Evolutionary conservation across 768 basidiomycete species (phyloP).

Genomic region (Lentinula edodes): DNA sequence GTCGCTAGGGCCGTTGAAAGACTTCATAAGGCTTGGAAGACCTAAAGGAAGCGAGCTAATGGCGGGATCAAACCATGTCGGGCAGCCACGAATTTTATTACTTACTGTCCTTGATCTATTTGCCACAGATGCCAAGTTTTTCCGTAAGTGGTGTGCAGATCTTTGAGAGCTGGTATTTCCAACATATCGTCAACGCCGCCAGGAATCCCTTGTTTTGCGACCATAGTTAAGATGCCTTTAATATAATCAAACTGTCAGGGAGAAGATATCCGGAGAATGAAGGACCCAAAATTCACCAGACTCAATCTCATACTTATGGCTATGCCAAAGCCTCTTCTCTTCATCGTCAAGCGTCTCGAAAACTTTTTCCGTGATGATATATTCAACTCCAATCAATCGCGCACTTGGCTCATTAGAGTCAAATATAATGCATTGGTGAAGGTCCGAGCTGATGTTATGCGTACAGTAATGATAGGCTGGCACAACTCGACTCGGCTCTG

Average conservation of each 20-base stretch:
- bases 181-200: background rate
- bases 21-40: slow-evolving; percentile 1
- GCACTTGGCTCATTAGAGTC: slow-evolving; percentile 36
- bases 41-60: background rate
- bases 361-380: slow-evolving; percentile 39
- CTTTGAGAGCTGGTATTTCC: slow-evolving; percentile 3
- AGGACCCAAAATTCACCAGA: slow-evolving; percentile 6
- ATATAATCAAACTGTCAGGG: no score
- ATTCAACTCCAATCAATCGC: slow-evolving; percentile 49
- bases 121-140: slow-evolving; percentile 7
- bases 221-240: slow-evolving; percentile 1
- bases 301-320: slow-evolving; percentile 41
- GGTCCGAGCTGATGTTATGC: slow-evolving; percentile 1
- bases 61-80: background rate
- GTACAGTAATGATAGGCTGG: slow-evolving; percentile 5
- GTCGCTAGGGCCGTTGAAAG: slow-evolving; percentile 1
- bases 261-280: background rate
- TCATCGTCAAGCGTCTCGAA: slow-evolving; percentile 36
- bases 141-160: slow-evolving; percentile 3
- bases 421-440: slow-evolving; percentile 35
- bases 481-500: background rate
- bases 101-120: slow-evolving; percentile 3
- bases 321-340: slow-evolving; percentile 50
- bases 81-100: background rate
- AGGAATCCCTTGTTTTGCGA: background rate